Base-by-base conservation (phyloP, 345 rosid species). In the Adansonia digitata region DNA sequence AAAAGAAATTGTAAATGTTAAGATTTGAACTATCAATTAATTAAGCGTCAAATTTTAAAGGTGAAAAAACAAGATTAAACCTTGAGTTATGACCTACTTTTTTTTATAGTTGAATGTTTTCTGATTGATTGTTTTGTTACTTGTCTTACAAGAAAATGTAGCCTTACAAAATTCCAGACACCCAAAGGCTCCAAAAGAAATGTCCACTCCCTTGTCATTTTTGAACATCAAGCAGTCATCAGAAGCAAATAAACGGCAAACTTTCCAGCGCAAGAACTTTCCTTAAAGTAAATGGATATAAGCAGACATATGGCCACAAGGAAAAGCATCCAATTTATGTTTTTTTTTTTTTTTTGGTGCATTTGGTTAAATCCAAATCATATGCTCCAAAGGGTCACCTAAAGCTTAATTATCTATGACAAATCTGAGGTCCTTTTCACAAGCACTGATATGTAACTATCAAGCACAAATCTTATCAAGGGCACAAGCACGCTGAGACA, bases 341-440 rank as follows among this genome's bases (percentile, higher is more conserved):
- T 42, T 43, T 24, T 24, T 14, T 68, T 45, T 22, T 18, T 42
- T 43, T 24, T 24, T 14, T 68, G 26, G 12, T 48, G 35, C 51
- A 42, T 66, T 42, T 42, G 35, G 52, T 42, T 66, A 66, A 68
- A 9, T 68, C 56, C 73, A 69, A 69, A 69, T 29, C 42, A 69
- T n/a, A 69, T 69, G 59, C 42, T 31, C 42, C 72, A 68, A 46
- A 27, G 24, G 56, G 26, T 68, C 3, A 27, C 40, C 59, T 29
- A 31, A 48, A 69, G 29, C 48, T 48, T 48, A 26, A 48, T 69
- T 10, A 29, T 49, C 55, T 15, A 27, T 27, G 55, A 45, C 37
- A 45, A 27, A 8, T 45, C 5, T 26, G 20, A 43, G 48, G 71
- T 31, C 53, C 37, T 67, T 45, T 46, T 68, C 72, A 27, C 40